Conservation (phyloP, 2,329 filamentous ascomycete genomes). For the Ceratocystis papillata region DNA sequence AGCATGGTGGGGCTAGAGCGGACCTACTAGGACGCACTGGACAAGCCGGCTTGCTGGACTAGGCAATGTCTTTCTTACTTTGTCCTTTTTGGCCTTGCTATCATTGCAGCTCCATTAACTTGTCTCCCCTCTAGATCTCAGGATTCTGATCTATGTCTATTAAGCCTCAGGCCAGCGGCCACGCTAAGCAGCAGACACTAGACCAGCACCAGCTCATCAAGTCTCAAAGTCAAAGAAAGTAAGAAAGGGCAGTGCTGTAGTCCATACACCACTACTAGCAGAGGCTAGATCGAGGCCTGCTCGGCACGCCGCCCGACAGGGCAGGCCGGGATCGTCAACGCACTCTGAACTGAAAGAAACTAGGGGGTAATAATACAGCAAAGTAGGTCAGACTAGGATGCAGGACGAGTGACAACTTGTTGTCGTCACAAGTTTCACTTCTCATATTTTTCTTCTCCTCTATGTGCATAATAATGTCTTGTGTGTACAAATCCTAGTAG, state of each 20-base stretch:
- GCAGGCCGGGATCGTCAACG: neutral
- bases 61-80: neutral
- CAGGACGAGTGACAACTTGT: too few relatives aligned
- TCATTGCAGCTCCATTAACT: neutral
- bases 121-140: neutral
- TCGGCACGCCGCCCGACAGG: neutral
- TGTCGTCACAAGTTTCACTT: too few relatives aligned
- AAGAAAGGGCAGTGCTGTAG: too few relatives aligned
- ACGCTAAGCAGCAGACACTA: neutral
- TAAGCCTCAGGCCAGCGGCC: conserved; percentile 8
- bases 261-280: too few relatives aligned
- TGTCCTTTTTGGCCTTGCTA: neutral
- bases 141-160: neutral
- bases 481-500: neutral
- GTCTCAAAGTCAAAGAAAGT: neutral
- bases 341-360: too few relatives aligned
- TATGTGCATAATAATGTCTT: neutral
- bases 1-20: neutral
- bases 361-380: too few relatives aligned
- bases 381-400: too few relatives aligned
- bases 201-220: neutral
- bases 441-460: too few relatives aligned
- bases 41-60: neutral
- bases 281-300: neutral
- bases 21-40: neutral